Evolutionary conservation across 805 yeast genomes (phyloP).

Genomic region (Metschnikowia corniflorae): DNA sequence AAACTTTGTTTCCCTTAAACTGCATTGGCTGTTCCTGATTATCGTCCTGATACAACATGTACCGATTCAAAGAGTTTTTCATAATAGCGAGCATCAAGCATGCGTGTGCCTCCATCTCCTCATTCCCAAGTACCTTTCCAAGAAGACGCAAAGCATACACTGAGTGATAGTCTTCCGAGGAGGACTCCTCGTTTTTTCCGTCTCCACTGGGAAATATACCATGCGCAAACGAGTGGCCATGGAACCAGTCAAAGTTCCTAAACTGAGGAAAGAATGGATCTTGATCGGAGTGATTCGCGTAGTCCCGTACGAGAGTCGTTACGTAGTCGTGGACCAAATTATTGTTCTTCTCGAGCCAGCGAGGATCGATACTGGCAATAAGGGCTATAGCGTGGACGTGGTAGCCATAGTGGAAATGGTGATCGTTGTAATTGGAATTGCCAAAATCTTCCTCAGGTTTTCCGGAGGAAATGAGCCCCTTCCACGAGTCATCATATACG

Average conservation of each 20-base stretch:
- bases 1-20: conserved; percentile 61
- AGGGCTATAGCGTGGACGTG: conserved; percentile 71
- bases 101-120: conserved; percentile 50
- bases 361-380: conserved; percentile 55
- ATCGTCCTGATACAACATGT: conserved; percentile 51
- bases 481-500: conserved; percentile 75
- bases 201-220: conserved; percentile 69
- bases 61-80: conserved; percentile 50
- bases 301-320: conserved; percentile 59
- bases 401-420: conserved; percentile 75
- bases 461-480: conserved; percentile 72
- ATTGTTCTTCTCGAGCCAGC: conserved; percentile 32
- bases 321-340: conserved; percentile 47
- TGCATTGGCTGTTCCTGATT: conserved; percentile 54
- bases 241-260: conserved; percentile 70
- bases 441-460: conserved; percentile 66
- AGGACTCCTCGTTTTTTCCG: conserved; percentile 73
- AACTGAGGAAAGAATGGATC: conserved; percentile 63
- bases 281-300: conserved; percentile 52
- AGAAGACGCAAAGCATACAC: conserved; percentile 65
- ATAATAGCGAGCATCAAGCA: conserved; percentile 59
- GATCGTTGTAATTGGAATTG: conserved; percentile 68
- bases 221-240: conserved; percentile 78
- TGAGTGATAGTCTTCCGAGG: conserved; percentile 72
- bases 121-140: conserved; percentile 55